Conservation (phyloP, 164 flowering plant genomes). For the Malania oleifera region DNA sequence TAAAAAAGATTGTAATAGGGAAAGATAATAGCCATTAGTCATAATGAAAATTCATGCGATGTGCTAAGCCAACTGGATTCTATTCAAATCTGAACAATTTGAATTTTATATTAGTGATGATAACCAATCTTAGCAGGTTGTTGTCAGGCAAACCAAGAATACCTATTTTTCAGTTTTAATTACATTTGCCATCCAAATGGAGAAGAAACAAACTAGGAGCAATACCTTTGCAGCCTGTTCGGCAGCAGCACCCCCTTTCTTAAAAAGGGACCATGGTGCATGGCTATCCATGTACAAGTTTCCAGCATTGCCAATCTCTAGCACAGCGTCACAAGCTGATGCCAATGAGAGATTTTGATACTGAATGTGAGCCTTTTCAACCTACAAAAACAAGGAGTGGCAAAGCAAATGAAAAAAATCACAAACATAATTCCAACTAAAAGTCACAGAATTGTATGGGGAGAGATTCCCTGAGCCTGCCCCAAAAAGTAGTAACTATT, state of each 20-base stretch:
- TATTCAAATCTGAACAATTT: no score
- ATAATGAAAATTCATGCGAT: not conserved
- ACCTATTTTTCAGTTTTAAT: no score
- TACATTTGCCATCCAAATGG: no score
- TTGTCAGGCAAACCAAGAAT: no score
- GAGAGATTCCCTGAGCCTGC: no score
- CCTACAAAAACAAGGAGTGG: slow-evolving; percentile 28
- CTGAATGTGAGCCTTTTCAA: slow-evolving; percentile 58
- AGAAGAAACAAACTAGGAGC: slow-evolving; percentile 1
- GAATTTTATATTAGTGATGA: not conserved
- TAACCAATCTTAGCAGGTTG: no score
- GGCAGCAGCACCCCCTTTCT: slow-evolving; percentile 75
- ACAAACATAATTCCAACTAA: not conserved
- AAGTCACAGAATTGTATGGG: no score
- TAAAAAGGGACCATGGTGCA: slow-evolving; percentile 93
- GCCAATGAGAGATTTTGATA: slow-evolving; percentile 71
- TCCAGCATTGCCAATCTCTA: slow-evolving; percentile 89
- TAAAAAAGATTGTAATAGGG: no score
- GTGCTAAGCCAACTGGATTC: no score
- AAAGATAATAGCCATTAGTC: no score
- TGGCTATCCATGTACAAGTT: slow-evolving; percentile 78
- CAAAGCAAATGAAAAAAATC: not conserved
- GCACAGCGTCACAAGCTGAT: slow-evolving; percentile 85
- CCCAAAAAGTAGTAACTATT: no score
- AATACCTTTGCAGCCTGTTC: slow-evolving; percentile 89